These are phyloP conservation scores for Picea abies DNA, from an alignment of 83 land plant species.

Conservation along the genomic window DNA sequence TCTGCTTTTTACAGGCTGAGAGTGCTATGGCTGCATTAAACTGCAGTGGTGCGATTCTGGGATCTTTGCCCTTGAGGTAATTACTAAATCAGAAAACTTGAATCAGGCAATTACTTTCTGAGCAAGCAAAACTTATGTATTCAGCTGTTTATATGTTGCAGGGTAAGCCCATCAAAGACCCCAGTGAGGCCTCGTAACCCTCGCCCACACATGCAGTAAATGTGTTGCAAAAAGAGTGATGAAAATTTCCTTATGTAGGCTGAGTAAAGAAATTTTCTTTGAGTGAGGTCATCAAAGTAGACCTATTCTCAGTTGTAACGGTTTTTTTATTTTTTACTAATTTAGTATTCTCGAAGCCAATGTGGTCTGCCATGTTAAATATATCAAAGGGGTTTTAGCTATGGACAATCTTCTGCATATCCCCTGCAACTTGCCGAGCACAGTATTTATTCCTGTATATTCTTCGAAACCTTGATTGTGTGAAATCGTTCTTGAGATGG, in stretches of 20 bases:
- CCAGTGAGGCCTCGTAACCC: slow-evolving; percentile 85
- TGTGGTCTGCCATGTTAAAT: slow-evolving; percentile 6
- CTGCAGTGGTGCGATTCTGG: slow-evolving; percentile 72
- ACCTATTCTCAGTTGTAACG: slow-evolving; percentile 16
- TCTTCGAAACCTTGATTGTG: too few relatives aligned
- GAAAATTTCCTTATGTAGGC: not conserved
- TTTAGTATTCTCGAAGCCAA: not conserved
- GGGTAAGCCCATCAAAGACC: slow-evolving; percentile 96
- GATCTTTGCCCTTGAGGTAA: slow-evolving; percentile 51
- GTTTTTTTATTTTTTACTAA: not conserved
- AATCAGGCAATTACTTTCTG: not conserved
- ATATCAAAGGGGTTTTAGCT: not conserved
- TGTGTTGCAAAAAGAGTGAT: not conserved
- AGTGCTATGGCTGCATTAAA: slow-evolving; percentile 65
- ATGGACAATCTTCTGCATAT: slow-evolving; percentile 10
- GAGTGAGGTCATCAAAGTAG: slow-evolving; percentile 17
- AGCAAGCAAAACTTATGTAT: not conserved
- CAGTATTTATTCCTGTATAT: too few relatives aligned
- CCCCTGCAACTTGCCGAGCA: not conserved
- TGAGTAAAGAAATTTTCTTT: slow-evolving; percentile 9
- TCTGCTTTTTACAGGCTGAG: slow-evolving; percentile 46
- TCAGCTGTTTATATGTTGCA: slow-evolving; percentile 14
- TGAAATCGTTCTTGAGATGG: too few relatives aligned
- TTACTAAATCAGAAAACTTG: not conserved
- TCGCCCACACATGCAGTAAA: slow-evolving; percentile 42